These are phyloP conservation scores for Beauveria sp. DNA, from an alignment of 2,329 filamentous ascomycete species.

Conservation along the genomic window DNA sequence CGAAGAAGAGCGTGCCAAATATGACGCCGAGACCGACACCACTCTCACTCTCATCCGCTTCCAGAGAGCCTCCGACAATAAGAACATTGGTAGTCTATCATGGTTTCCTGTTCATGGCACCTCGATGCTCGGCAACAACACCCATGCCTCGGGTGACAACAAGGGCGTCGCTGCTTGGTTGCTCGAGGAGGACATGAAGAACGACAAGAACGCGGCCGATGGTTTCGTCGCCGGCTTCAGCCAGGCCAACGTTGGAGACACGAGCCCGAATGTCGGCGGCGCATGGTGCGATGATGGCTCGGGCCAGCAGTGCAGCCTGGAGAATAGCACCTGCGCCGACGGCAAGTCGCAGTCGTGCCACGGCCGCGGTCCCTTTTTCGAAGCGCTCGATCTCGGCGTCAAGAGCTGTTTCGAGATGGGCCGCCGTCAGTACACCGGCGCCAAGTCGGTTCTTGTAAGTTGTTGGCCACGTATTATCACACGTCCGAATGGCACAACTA, in stretches of 20 bases:
- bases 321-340: conserved; percentile 75
- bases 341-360: conserved; percentile 65
- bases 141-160: conserved; percentile 83
- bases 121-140: conserved; percentile 87
- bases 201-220: conserved; percentile 46
- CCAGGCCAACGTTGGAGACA: conserved; percentile 86
- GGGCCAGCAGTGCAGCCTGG: conserved; percentile 60
- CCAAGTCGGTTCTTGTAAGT: conserved; percentile 36
- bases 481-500: background rate
- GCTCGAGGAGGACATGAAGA: conserved; percentile 62
- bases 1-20: conserved; percentile 61
- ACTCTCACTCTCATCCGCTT: conserved; percentile 73
- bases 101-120: conserved; percentile 94
- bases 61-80: conserved; percentile 62
- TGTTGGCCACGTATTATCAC: background rate
- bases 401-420: conserved; percentile 72
- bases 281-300: conserved; percentile 86
- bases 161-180: conserved; percentile 87
- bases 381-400: conserved; percentile 60
- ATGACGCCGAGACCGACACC: conserved; percentile 47
- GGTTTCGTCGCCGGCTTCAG: conserved; percentile 87
- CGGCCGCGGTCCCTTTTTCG: conserved; percentile 63
- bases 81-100: conserved; percentile 72
- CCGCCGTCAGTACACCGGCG: conserved; percentile 58
- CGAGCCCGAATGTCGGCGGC: conserved; percentile 78